Base-by-base conservation (phyloP, 2,329 filamentous ascomycete genomes). In the Hymenoscyphus albidus region DNA sequence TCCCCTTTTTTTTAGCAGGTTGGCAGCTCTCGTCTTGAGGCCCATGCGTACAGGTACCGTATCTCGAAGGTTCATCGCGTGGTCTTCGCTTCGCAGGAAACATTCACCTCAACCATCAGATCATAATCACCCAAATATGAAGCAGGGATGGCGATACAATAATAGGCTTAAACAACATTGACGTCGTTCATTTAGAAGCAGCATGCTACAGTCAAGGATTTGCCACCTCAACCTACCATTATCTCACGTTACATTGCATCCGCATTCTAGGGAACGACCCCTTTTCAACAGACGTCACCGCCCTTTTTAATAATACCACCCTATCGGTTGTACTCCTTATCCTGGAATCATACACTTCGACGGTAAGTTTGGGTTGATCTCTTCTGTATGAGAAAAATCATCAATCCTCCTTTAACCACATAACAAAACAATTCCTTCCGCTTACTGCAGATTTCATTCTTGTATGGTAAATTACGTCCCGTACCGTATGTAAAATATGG, bases 281-380 rank as follows among this genome's bases (percentile, higher is more conserved):
- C 48, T 54, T 54, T 54, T 27, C 48, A 27, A 54, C 48, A 27
- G 48, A 54, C 48, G 48, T 54, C 48, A 54, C 48, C 48, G 48
- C 48, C 48, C 48, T 22, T 54, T 54, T 54, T 13, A 18, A 3
- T 10, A 5, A 18, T 5, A 18, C n/a, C 18, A 18, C 5, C 16
- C 42, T 18, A 48, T 6, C n/a, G 14, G 16, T 4, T n/a, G n/a
- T 16, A n/a, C 14, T 48, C 6, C 42, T 7, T 18, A 48, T 48
- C 44, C 2, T 48, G 44, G 10, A 27, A n/a, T 54, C 18, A 27
- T 27, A 27, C 27, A 3, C 2, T 27, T 27, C 27, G 27, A 27
- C 27, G 27, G 27, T 27, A 27, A 27, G 27, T 27, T 27, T 27
- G 27, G 27, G 27, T 2, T 27, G 27, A 27, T 27, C 27, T 27